Base-by-base conservation (phyloP, 129 eudicot species). In the Arctium minus region DNA sequence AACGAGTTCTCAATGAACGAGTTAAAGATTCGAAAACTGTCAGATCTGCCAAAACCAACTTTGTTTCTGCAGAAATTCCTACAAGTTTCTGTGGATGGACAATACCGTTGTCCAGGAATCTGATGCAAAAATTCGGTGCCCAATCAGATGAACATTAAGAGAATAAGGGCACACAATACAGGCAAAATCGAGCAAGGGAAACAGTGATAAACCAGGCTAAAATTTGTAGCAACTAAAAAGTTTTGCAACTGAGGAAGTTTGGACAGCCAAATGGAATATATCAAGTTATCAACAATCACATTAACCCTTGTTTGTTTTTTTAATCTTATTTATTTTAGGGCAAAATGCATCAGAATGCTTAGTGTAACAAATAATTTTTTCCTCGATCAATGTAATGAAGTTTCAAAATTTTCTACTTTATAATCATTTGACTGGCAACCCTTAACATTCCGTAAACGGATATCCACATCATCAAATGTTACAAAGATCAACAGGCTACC, bases 21-120 rank as follows among this genome's bases (percentile, higher is more conserved):
- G 85, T 86, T 60, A 60, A 60, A 60, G 29, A 60, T 60, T 60
- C 68, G 68, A 89, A 82, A 85, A 87, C 77, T 82, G 90, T 44
- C 80, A 83, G 50, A 86, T 84, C 79, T 79, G 13, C 80, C 60
- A 17, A 81, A 86, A 64, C 73, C 75, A 39, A 79, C 76, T 17
- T 82, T 70, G 22, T 64, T 84, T 84, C 91, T 89, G 87, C 96
- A 93, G 73, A 89, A 85, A 69, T 81, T 81, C 85, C 79, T 91
- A 35, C 90, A 86, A 36, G 81, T 83, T 75, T 86, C 89, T 48
- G 78, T 60, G 13, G 79, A 77, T 15, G 92, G 91, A 73, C 76
- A 64, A 79, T 93, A 91, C 76, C 79, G 77, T 74, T 93, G 89
- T 39, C 86, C 93, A 8, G 88, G 84, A 82, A 89, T 83, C 97